Percentiles rank a stretch among this genome's conserved stretches.
phyloP scores from a whole-genome alignment of 2,329 filamentous ascomycete genomes.

The Chrysoporthe puriensis region DNA sequence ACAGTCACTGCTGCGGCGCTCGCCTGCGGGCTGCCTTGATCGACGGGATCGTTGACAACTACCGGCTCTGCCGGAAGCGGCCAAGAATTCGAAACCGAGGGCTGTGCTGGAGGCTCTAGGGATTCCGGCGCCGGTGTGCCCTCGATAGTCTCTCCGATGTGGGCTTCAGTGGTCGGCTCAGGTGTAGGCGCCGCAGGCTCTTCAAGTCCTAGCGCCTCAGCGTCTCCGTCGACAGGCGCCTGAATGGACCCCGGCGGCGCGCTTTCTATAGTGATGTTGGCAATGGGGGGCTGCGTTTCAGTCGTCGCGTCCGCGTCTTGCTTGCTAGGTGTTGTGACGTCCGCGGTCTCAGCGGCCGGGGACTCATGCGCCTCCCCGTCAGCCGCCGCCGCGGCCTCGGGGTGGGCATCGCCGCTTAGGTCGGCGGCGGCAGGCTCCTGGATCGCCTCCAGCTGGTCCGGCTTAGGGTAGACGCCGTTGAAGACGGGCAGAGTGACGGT shows the following conservation, averaged over 20 bases:
- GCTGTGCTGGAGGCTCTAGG: not conserved
- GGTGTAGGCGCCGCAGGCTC: not conserved
- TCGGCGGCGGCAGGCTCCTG: not conserved
- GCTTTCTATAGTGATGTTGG: not conserved
- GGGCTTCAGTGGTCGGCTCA: not conserved
- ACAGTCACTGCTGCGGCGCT: not conserved
- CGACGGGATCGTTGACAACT: not conserved
- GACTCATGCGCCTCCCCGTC: no score
- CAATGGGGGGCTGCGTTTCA: not conserved
- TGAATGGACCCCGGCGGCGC: not conserved
- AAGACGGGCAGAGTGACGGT: conserved; percentile 26
- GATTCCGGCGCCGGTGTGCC: not conserved
- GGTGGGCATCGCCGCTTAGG: not conserved
- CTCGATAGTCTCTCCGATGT: not conserved
- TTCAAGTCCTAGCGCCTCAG: not conserved
- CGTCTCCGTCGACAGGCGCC: not conserved
- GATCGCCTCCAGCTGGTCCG: not conserved
- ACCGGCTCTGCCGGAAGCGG: not conserved
- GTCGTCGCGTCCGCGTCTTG: not conserved
- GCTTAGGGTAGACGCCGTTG: conserved; percentile 25
- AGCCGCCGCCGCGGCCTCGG: not conserved
- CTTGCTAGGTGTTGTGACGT: conserved; percentile 1
- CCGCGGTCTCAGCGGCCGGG: conserved; percentile 2
- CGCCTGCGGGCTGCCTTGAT: not conserved
- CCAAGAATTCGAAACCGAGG: not conserved